A percentile compares a stretch with the other conserved stretches of the same genome.
Evolutionary conservation across 2,329 filamentous ascomycete genomes (phyloP).

Genomic region (Chalaropsis thielavioides): DNA sequence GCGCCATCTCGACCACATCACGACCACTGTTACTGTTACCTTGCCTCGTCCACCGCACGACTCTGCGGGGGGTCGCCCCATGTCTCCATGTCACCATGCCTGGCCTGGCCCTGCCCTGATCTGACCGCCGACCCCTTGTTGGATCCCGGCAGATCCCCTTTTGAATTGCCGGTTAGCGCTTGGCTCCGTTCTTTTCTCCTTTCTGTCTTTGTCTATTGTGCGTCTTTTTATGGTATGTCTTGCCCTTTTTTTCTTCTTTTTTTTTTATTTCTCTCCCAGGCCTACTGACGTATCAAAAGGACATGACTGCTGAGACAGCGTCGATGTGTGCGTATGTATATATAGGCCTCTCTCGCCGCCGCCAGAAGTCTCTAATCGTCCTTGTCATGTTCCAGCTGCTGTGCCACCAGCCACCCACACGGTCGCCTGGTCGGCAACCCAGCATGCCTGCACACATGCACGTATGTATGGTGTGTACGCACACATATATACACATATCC

Average conservation of each 20-base stretch:
- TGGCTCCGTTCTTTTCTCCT: not conserved
- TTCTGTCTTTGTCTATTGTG: not conserved
- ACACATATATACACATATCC: not conserved
- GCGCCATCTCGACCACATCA: not conserved
- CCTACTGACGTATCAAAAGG: too few relatives aligned
- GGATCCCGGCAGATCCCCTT: not conserved
- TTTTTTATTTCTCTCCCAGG: too few relatives aligned
- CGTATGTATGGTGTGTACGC: not conserved
- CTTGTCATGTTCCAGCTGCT: not conserved
- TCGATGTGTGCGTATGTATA: too few relatives aligned
- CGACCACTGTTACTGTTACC: not conserved
- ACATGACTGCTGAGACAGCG: too few relatives aligned
- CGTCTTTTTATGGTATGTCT: not conserved
- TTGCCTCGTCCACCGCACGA: not conserved
- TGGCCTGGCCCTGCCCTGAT: not conserved
- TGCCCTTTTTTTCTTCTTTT: too few relatives aligned
- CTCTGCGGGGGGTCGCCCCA: not conserved
- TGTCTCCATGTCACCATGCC: not conserved
- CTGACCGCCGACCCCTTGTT: not conserved
- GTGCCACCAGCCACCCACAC: not conserved
- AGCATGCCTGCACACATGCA: too few relatives aligned
- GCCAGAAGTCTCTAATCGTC: too few relatives aligned
- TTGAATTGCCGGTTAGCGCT: not conserved
- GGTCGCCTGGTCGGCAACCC: not conserved
- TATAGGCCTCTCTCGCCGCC: not conserved